phyloP scores from a whole-genome alignment of 805 yeast genomes.

The Candida nonsorbophila region DNA sequence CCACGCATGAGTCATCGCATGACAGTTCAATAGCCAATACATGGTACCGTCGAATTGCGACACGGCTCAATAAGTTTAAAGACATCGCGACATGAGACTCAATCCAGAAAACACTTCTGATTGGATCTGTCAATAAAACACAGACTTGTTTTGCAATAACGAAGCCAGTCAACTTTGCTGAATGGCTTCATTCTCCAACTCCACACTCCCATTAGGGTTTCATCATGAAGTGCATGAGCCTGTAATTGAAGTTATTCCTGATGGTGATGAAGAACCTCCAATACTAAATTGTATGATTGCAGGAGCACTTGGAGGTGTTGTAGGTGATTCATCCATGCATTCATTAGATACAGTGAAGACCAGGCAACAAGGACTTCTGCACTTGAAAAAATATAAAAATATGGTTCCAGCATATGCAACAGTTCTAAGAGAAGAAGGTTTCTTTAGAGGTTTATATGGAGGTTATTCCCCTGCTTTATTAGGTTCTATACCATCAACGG shows the following conservation, averaged over 20 bases:
- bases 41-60: slow-evolving; percentile 36
- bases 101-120: background rate
- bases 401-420: slow-evolving; percentile 74
- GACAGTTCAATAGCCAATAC: slow-evolving; percentile 89
- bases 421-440: slow-evolving; percentile 80
- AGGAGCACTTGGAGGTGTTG: slow-evolving; percentile 92
- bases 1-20: slow-evolving; percentile 93
- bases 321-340: slow-evolving; percentile 92
- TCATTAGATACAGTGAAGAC: slow-evolving; percentile 96
- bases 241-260: too few relatives aligned
- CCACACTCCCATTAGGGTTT: too few relatives aligned
- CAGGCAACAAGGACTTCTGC: slow-evolving; percentile 91
- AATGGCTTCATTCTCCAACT: too few relatives aligned
- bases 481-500: slow-evolving; percentile 92
- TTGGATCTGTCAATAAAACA: too few relatives aligned
- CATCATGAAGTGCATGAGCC: too few relatives aligned
- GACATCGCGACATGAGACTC: background rate
- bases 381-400: slow-evolving; percentile 58
- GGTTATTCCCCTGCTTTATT: slow-evolving; percentile 90
- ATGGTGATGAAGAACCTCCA: too few relatives aligned
- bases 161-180: too few relatives aligned
- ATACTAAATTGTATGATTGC: slow-evolving; percentile 66
- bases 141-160: too few relatives aligned
- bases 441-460: slow-evolving; percentile 78
- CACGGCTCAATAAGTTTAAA: background rate